Evolutionary conservation across 2,329 filamentous ascomycete species (phyloP).

Genomic region (Pseudopyrenochaeta lycopersici): DNA sequence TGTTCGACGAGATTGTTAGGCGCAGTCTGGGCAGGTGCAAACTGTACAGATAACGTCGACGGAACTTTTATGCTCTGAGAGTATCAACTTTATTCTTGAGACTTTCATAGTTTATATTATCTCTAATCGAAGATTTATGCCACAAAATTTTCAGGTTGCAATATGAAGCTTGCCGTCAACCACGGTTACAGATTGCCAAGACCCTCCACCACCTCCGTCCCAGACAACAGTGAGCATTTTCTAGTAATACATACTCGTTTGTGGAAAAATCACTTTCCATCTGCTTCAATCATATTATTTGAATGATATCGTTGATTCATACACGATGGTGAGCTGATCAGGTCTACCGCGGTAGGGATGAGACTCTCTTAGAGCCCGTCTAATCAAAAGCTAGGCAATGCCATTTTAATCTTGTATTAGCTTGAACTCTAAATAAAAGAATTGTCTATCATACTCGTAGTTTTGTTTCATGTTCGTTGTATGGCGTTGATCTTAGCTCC

Average conservation of each 20-base stretch:
- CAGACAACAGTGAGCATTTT: not conserved
- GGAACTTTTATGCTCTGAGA: not conserved
- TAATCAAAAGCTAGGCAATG: not conserved
- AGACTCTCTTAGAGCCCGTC: not conserved
- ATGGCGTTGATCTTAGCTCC: not conserved
- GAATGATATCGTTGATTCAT: not conserved
- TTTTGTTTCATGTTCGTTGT: not conserved
- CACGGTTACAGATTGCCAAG: not conserved
- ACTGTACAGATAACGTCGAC: no score
- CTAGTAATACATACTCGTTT: not conserved
- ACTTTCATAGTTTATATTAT: not conserved
- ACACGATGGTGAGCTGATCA: not conserved
- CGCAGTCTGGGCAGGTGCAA: no score
- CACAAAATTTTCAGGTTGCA: not conserved
- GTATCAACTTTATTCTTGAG: not conserved
- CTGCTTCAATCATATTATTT: not conserved
- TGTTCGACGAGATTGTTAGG: no score
- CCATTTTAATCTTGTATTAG: not conserved
- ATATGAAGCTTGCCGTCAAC: not conserved
- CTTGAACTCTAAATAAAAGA: not conserved
- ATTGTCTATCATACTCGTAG: not conserved
- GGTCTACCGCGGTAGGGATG: not conserved
- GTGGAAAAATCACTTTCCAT: constrained; percentile 1
- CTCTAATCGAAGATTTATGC: not conserved
- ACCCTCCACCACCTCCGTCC: not conserved